Evolutionary conservation across 2,329 filamentous ascomycete species (phyloP).

Genomic region (Stachybotrys chlorohalonatus): DNA sequence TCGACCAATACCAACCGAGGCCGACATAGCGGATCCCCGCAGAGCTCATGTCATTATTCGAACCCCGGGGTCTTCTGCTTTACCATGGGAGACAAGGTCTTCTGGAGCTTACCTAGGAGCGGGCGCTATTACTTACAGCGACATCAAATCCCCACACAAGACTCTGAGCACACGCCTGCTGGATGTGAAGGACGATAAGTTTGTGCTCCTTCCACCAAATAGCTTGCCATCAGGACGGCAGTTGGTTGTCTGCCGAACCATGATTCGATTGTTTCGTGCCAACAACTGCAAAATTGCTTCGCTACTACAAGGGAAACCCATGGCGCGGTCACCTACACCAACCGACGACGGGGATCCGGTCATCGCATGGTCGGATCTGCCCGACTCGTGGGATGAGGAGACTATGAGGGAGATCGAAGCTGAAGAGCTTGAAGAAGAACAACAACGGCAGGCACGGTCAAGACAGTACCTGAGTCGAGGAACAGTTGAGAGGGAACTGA

Average conservation of each 20-base stretch:
- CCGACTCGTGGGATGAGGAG: constrained; percentile 36
- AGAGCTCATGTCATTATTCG: too few species aligned
- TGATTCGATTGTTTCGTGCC: constrained; percentile 29
- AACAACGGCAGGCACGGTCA: background rate
- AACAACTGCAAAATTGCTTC: constrained; percentile 11
- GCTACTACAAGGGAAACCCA: constrained; percentile 1
- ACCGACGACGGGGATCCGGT: constrained; percentile 33
- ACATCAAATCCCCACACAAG: constrained; percentile 12
- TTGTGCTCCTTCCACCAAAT: constrained; percentile 15
- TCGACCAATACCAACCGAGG: constrained; percentile 15
- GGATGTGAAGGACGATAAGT: constrained; percentile 11
- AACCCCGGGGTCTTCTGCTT: background rate
- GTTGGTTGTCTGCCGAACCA: constrained; percentile 29
- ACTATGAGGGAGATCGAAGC: constrained; percentile 53
- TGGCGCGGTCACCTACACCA: constrained; percentile 7
- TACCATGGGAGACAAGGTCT: background rate
- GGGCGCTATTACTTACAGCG: constrained; percentile 14
- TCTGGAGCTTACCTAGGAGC: constrained; percentile 25
- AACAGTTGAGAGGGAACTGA: constrained; percentile 38
- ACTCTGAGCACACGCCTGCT: constrained; percentile 13
- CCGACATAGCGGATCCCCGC: background rate
- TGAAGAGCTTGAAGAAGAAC: constrained; percentile 12
- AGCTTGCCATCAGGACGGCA: constrained; percentile 32
- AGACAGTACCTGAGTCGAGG: too few species aligned
- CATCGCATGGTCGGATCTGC: constrained; percentile 17